phyloP scores from a whole-genome alignment of 306 rosid genomes.

The Pterocarpus macrocarpus region DNA sequence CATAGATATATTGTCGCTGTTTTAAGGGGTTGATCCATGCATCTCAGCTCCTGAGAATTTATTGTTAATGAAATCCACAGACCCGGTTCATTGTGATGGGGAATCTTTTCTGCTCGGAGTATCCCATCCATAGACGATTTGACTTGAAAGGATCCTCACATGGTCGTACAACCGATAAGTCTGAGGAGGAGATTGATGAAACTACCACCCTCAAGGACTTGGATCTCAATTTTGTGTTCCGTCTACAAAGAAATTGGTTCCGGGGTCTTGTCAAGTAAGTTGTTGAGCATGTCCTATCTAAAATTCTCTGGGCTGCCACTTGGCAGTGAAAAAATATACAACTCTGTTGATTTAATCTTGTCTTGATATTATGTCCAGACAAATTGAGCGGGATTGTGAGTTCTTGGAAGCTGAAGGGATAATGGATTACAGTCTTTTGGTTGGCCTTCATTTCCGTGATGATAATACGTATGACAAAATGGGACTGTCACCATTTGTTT shows the following conservation, averaged over 20 bases:
- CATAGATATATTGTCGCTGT: constrained; percentile 20
- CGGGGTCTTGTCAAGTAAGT: constrained; percentile 80
- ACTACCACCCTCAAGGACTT: constrained; percentile 96
- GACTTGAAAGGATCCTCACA: constrained; percentile 97
- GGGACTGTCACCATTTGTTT: constrained; percentile 83
- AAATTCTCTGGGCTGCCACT: neutral
- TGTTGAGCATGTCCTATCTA: neutral
- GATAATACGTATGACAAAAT: constrained; percentile 79
- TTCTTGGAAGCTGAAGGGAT: constrained; percentile 93
- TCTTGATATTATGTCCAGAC: constrained; percentile 61
- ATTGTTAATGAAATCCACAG: constrained; percentile 56
- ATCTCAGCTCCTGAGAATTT: constrained; percentile 23
- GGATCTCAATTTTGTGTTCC: constrained; percentile 93
- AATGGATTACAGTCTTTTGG: constrained; percentile 97
- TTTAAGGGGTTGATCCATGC: constrained; percentile 5
- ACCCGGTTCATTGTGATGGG: constrained; percentile 99
- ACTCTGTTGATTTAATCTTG: constrained; percentile 41
- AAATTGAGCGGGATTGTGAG: constrained; percentile 87
- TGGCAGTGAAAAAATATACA: neutral
- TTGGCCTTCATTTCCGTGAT: constrained; percentile 93
- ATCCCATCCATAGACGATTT: constrained; percentile 89
- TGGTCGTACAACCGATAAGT: constrained; percentile 86
- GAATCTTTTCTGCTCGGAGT: constrained; percentile 96
- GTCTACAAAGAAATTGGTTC: constrained; percentile 73
- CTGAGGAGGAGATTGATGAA: constrained; percentile 91